These are phyloP conservation scores for Coelastrella sp. DNA, from an alignment of 139 green algal species.

Conservation along the genomic window DNA sequence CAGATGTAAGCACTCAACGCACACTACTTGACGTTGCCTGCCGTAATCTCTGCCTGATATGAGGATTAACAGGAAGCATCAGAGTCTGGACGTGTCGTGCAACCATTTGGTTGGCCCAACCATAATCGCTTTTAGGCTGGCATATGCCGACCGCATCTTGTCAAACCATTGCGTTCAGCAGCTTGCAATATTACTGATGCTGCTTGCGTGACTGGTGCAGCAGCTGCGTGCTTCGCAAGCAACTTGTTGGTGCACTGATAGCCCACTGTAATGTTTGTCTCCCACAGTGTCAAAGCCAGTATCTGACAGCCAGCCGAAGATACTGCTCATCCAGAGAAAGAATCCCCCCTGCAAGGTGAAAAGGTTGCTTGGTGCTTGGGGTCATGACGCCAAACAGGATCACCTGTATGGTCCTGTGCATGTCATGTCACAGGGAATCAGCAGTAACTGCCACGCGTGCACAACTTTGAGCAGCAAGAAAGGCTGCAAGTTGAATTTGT, in stretches of 20 bases:
- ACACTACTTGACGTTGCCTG: too few relatives aligned
- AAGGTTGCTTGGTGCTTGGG: neutral
- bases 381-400: neutral
- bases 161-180: neutral
- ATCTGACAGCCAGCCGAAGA: conserved; percentile 42
- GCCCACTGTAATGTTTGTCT: neutral
- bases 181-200: too few relatives aligned
- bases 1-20: too few relatives aligned
- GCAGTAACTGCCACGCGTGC: too few relatives aligned
- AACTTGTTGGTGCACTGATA: neutral
- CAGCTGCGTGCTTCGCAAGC: neutral
- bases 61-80: too few relatives aligned
- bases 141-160: neutral
- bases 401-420: neutral
- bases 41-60: too few relatives aligned
- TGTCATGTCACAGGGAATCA: too few relatives aligned
- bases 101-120: too few relatives aligned
- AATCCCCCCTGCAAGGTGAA: conserved; percentile 76
- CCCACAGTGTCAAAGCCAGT: conserved; percentile 48
- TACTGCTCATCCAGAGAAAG: conserved; percentile 83
- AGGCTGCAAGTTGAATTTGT: too few relatives aligned
- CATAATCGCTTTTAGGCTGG: too few relatives aligned
- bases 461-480: too few relatives aligned
- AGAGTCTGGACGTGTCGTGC: too few relatives aligned
- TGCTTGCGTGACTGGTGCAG: neutral